phyloP scores from a whole-genome alignment of 2,329 filamentous ascomycete species.

The Chlorencoelia australis region DNA sequence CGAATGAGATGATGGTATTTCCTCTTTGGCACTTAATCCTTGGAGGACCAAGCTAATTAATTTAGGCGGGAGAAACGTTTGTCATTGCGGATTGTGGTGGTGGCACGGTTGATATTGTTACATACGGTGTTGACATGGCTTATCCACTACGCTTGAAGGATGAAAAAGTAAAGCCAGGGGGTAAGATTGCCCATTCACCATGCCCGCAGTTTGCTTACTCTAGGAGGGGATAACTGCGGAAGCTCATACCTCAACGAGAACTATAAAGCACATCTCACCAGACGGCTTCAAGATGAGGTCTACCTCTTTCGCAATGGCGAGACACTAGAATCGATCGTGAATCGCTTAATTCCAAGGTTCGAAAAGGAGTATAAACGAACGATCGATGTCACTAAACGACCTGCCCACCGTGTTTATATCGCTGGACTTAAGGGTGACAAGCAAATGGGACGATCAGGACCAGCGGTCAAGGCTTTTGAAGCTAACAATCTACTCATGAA shows the following conservation, averaged over 20 bases:
- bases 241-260: conserved; percentile 8
- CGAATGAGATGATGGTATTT: conserved; percentile 8
- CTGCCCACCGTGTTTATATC: conserved; percentile 6
- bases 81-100: conserved; percentile 21
- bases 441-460: conserved; percentile 2
- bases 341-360: conserved; percentile 6
- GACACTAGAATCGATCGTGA: conserved; percentile 6
- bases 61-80: conserved; percentile 11
- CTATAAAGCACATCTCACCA: conserved; percentile 4
- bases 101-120: conserved; percentile 24
- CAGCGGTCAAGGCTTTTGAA: conserved; percentile 9
- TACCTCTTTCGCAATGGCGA: conserved; percentile 7
- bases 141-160: conserved; percentile 18
- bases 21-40: neutral
- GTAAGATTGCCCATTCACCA: neutral
- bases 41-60: neutral
- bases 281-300: conserved; percentile 5
- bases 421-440: conserved; percentile 8
- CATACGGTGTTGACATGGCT: conserved; percentile 20
- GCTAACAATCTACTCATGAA: conserved; percentile 7
- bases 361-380: conserved; percentile 8
- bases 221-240: conserved; percentile 8
- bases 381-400: neutral
- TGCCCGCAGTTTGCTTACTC: neutral
- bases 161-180: conserved; percentile 1